Evolutionary conservation across 2,329 filamentous ascomycete species (phyloP).

Genomic region (Botrytis byssoidea): DNA sequence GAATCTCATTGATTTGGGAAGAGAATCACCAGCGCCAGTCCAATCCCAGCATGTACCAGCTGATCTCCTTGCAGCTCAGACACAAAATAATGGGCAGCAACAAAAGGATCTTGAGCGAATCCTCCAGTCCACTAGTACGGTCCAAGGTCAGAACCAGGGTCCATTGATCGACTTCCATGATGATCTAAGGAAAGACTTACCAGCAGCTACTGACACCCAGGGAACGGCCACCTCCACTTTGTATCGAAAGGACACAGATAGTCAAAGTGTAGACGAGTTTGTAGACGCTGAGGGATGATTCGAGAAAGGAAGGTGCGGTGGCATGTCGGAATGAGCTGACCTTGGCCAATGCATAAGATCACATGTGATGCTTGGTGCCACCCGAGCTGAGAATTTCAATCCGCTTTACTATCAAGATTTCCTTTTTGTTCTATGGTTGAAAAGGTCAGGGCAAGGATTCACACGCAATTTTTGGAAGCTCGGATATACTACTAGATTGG

Average conservation of each 20-base stretch:
- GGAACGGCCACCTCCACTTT: conserved; percentile 21
- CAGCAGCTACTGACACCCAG: conserved; percentile 32
- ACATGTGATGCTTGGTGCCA: background rate
- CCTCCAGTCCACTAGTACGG: conserved; percentile 32
- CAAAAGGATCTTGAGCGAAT: conserved; percentile 36
- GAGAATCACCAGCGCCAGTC: conserved; percentile 33
- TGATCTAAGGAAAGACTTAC: conserved; percentile 53
- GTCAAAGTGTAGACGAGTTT: conserved; percentile 38
- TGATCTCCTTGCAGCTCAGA: conserved; percentile 33
- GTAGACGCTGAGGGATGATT: conserved; percentile 37
- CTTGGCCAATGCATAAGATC: background rate
- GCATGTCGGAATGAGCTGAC: background rate
- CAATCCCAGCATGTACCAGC: conserved; percentile 25
- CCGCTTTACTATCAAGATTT: background rate
- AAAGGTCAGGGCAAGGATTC: background rate
- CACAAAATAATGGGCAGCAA: conserved; percentile 30
- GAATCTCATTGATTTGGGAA: conserved; percentile 59
- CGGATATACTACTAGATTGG: conserved; percentile 17
- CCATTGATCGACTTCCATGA: conserved; percentile 52
- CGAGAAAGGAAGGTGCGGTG: background rate
- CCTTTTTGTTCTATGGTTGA: background rate
- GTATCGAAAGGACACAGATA: conserved; percentile 36
- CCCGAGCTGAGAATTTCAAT: background rate
- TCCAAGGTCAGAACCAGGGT: conserved; percentile 20
- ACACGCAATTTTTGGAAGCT: background rate